Evolutionary conservation across 2,329 filamentous ascomycete species (phyloP).

Genomic region (Macrophomina phaseolina): DNA sequence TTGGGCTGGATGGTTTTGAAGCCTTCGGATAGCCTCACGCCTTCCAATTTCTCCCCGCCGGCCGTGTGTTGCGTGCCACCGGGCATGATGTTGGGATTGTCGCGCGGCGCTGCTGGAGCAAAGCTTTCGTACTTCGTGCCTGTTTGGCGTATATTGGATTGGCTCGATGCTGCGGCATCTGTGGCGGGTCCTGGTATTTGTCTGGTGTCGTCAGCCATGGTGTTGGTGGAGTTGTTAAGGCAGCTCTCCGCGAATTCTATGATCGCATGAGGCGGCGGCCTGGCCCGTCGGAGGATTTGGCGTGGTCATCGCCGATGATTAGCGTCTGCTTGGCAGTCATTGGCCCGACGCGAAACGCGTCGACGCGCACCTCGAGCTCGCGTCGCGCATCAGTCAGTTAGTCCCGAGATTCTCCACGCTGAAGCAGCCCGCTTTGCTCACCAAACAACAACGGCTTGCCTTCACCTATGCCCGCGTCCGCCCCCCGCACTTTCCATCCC

Average conservation of each 20-base stretch:
- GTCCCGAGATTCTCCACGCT: slow-evolving; percentile 12
- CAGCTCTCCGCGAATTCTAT: slow-evolving; percentile 31
- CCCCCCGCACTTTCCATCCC: background rate
- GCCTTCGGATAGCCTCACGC: slow-evolving; percentile 61
- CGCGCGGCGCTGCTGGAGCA: slow-evolving; percentile 32
- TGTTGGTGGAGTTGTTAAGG: slow-evolving; percentile 28
- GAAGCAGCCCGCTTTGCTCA: slow-evolving; percentile 6
- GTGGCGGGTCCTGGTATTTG: slow-evolving; percentile 31
- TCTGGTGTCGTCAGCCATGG: slow-evolving; percentile 55
- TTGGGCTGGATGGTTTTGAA: slow-evolving; percentile 69
- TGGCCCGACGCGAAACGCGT: slow-evolving; percentile 25
- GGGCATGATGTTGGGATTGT: slow-evolving; percentile 61
- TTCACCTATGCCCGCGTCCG: background rate
- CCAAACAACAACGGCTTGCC: slow-evolving; percentile 3
- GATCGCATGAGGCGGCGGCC: slow-evolving; percentile 23
- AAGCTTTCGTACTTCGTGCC: slow-evolving; percentile 17
- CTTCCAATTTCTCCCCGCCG: slow-evolving; percentile 56
- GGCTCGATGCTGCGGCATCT: background rate
- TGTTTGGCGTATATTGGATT: slow-evolving; percentile 7
- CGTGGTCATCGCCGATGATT: slow-evolving; percentile 12
- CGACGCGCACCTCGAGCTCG: slow-evolving; percentile 15
- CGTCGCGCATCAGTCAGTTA: slow-evolving; percentile 16
- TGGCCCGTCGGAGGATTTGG: background rate
- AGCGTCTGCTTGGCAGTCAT: slow-evolving; percentile 24
- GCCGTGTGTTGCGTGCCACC: slow-evolving; percentile 64